phyloP scores from a whole-genome alignment of 1,284 basidiomycete genomes.

The Puccinia sorghi region DNA sequence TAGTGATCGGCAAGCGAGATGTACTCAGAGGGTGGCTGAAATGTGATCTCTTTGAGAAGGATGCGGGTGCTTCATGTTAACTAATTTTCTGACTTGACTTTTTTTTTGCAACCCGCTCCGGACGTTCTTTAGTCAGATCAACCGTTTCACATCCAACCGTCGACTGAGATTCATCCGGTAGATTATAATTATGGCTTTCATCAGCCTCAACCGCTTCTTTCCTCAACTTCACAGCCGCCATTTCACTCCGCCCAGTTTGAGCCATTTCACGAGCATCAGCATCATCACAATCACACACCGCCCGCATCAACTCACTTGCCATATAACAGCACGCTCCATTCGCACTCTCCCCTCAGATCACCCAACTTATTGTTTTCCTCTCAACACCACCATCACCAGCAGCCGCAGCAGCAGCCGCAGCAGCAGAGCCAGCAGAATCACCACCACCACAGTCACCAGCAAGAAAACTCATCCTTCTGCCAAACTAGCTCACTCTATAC shows the following conservation, averaged over 20 bases:
- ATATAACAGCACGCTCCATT: conserved; percentile 1
- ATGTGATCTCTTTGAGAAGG: not conserved
- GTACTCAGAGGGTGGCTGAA: not conserved
- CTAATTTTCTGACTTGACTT: not conserved
- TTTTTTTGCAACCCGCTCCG: not conserved
- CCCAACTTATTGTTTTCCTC: not conserved
- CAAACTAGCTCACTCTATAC: conserved; percentile 7
- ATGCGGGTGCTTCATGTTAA: not conserved
- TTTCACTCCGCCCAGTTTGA: not conserved
- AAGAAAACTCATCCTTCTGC: not conserved
- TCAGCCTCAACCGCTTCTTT: not conserved
- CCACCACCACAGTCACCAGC: no score
- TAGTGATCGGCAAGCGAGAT: not conserved
- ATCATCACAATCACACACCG: not conserved
- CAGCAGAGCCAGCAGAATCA: not conserved
- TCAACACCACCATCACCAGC: not conserved
- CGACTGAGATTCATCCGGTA: not conserved
- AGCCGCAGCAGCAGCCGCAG: not conserved
- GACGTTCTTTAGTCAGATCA: conserved; percentile 3
- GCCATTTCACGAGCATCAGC: not conserved
- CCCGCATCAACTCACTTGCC: not conserved
- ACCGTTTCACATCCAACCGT: conserved; percentile 1
- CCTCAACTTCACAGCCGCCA: not conserved
- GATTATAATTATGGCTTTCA: not conserved
- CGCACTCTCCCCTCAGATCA: not conserved